These are phyloP conservation scores for Exophiala xenobiotica DNA, from an alignment of 2,329 filamentous ascomycete species.

Conservation along the genomic window DNA sequence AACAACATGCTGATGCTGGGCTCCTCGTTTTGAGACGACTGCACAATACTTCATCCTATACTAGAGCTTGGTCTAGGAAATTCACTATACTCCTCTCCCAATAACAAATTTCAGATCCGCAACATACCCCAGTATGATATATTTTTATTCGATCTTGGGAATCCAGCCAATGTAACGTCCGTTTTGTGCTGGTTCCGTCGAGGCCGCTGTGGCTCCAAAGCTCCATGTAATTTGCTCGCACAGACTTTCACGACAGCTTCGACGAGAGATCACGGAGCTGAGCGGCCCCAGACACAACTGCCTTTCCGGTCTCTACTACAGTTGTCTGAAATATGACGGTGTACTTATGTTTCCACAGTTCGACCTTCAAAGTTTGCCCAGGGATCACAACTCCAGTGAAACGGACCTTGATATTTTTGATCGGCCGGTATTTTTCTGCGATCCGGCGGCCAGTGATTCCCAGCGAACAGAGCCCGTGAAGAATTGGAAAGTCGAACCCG, in stretches of 20 bases:
- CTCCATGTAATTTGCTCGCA: too few relatives aligned
- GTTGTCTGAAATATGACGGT: slow-evolving; percentile 81
- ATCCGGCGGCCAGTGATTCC: slow-evolving; percentile 90
- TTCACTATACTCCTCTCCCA: too few relatives aligned
- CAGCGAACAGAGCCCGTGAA: slow-evolving; percentile 80
- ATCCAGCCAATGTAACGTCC: too few relatives aligned
- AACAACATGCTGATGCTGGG: too few relatives aligned
- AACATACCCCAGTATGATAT: too few relatives aligned
- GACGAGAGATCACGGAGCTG: background rate
- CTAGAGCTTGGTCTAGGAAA: too few relatives aligned
- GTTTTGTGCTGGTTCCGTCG: too few relatives aligned
- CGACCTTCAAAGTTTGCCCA: slow-evolving; percentile 77
- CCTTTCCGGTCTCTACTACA: slow-evolving; percentile 90
- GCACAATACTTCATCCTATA: too few relatives aligned
- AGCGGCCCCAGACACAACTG: slow-evolving; percentile 74
- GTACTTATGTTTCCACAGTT: slow-evolving; percentile 89
- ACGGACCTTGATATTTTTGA: slow-evolving; percentile 88
- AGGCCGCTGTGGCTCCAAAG: too few relatives aligned
- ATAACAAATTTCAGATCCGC: too few relatives aligned
- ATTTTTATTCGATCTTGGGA: too few relatives aligned
- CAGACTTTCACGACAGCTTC: background rate
- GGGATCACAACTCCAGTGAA: slow-evolving; percentile 81
- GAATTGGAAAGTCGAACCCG: slow-evolving; percentile 88
- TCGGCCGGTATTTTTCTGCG: slow-evolving; percentile 75
- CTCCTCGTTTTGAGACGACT: too few relatives aligned